phyloP scores from a whole-genome alignment of 768 basidiomycete genomes.

The Macrolepiota fuliginosa region DNA sequence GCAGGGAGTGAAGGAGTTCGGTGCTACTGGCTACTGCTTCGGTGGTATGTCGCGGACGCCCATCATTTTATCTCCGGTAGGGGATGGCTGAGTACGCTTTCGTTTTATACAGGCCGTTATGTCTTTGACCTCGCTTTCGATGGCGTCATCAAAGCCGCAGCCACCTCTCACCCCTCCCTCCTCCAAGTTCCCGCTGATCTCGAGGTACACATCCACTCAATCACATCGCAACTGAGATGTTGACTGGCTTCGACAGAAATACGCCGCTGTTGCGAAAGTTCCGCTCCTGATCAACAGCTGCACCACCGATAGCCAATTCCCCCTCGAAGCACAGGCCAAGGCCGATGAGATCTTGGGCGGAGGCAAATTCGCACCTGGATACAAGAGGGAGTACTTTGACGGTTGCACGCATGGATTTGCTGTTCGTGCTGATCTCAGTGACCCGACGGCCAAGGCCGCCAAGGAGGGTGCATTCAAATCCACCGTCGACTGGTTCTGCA shows the following conservation, averaged over 20 bases:
- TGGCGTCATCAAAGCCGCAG: conserved; percentile 44
- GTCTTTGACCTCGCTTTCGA: conserved; percentile 64
- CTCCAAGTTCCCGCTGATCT: conserved; percentile 59
- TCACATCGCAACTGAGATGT: not conserved
- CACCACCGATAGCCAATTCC: conserved; percentile 50
- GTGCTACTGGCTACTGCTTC: conserved; percentile 67
- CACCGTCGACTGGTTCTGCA: conserved; percentile 51
- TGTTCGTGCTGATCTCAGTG: conserved; percentile 44
- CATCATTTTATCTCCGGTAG: too few relatives aligned
- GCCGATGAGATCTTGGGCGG: conserved; percentile 51
- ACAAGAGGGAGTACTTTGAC: conserved; percentile 45
- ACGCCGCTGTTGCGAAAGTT: conserved; percentile 38
- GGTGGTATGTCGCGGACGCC: conserved; percentile 40
- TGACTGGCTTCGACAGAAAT: conserved; percentile 35
- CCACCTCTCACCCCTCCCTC: conserved; percentile 61
- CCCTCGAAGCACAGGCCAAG: conserved; percentile 35
- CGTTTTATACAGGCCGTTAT: conserved; percentile 40
- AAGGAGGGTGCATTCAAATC: conserved; percentile 65
- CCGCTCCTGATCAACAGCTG: conserved; percentile 73
- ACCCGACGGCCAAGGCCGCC: conserved; percentile 53
- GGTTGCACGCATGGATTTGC: conserved; percentile 57
- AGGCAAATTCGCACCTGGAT: conserved; percentile 45
- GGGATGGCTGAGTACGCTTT: not conserved
- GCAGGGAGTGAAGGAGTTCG: conserved; percentile 56
- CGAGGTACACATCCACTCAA: conserved; percentile 35